Evolutionary conservation across 257 asterid genomes (phyloP).

Genomic region (Lavandula angustifolia): DNA sequence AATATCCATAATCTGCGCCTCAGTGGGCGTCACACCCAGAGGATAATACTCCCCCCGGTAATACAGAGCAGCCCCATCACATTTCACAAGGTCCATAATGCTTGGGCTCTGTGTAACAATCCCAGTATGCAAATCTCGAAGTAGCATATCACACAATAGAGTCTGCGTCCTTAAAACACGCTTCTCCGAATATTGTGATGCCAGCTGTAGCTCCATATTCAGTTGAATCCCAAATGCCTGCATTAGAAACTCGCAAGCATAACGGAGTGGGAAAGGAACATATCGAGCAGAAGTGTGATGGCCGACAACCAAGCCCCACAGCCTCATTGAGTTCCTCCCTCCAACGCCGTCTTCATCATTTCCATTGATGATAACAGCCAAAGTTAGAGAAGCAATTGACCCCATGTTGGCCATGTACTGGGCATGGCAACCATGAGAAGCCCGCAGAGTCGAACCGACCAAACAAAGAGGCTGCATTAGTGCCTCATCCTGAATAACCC

Average conservation of each 20-base stretch:
- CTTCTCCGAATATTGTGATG: conserved; percentile 67
- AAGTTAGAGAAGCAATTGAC: conserved; percentile 73
- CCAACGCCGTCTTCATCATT: conserved; percentile 59
- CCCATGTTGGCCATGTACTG: conserved; percentile 84
- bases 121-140: conserved; percentile 74
- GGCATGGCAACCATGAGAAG: conserved; percentile 80
- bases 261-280: conserved; percentile 79
- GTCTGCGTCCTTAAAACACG: conserved; percentile 80
- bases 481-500: conserved; percentile 68
- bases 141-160: conserved; percentile 82
- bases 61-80: conserved; percentile 83
- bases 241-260: conserved; percentile 88
- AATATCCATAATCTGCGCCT: conserved; percentile 69
- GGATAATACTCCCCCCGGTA: conserved; percentile 66
- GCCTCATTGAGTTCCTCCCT: conserved; percentile 66
- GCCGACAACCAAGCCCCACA: conserved; percentile 94
- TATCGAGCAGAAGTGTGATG: conserved; percentile 73
- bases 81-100: conserved; percentile 79
- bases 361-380: conserved; percentile 71
- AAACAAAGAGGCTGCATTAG: conserved; percentile 72
- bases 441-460: conserved; percentile 74
- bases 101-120: conserved; percentile 79
- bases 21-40: conserved; percentile 69
- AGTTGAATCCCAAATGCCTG: conserved; percentile 87
- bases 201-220: conserved; percentile 83